These are phyloP conservation scores for Phyllosticta citribraziliensis DNA, from an alignment of 2,329 filamentous ascomycete genomes.

Conservation along the genomic window DNA sequence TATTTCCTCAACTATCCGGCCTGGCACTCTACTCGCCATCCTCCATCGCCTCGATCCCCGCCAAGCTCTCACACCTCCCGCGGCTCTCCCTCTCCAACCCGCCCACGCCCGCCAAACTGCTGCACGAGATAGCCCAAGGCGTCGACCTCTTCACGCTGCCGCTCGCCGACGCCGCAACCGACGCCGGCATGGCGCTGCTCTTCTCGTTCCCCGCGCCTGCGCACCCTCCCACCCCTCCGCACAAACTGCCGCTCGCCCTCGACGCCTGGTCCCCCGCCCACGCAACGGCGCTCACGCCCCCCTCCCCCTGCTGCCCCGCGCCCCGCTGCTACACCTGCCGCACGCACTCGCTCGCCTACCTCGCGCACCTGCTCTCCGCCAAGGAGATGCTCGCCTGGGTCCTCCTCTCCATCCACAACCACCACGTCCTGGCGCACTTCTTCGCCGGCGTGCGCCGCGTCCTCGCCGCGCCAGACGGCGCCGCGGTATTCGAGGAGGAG, in stretches of 20 bases:
- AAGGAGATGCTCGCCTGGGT: slow-evolving; percentile 98
- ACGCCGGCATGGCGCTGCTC: slow-evolving; percentile 73
- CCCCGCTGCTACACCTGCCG: slow-evolving; percentile 69
- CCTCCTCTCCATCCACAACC: slow-evolving; percentile 85
- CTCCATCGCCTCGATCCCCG: slow-evolving; percentile 57
- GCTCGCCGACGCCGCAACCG: slow-evolving; percentile 64
- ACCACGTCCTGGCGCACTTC: slow-evolving; percentile 61
- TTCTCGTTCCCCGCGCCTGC: slow-evolving; percentile 58
- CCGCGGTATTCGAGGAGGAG: slow-evolving; percentile 46
- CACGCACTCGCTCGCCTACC: slow-evolving; percentile 74
- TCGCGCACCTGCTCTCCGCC: slow-evolving; percentile 77
- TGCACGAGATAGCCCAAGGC: slow-evolving; percentile 66
- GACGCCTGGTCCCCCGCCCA: slow-evolving; percentile 64
- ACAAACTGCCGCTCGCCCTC: slow-evolving; percentile 47
- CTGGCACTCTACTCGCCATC: slow-evolving; percentile 71
- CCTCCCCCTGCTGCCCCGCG: slow-evolving; percentile 46
- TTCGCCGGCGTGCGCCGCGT: slow-evolving; percentile 60
- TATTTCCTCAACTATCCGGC: slow-evolving; percentile 41
- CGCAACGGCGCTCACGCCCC: slow-evolving; percentile 38
- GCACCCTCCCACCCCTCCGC: neutral
- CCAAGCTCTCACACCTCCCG: slow-evolving; percentile 53
- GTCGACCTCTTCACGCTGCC: slow-evolving; percentile 71
- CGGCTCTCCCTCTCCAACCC: slow-evolving; percentile 65
- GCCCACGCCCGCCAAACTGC: slow-evolving; percentile 62
- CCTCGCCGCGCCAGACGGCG: slow-evolving; percentile 35